Evolutionary conservation across 352 stramenopile species (phyloP).

Genomic region (Phytophthora podocarpi): DNA sequence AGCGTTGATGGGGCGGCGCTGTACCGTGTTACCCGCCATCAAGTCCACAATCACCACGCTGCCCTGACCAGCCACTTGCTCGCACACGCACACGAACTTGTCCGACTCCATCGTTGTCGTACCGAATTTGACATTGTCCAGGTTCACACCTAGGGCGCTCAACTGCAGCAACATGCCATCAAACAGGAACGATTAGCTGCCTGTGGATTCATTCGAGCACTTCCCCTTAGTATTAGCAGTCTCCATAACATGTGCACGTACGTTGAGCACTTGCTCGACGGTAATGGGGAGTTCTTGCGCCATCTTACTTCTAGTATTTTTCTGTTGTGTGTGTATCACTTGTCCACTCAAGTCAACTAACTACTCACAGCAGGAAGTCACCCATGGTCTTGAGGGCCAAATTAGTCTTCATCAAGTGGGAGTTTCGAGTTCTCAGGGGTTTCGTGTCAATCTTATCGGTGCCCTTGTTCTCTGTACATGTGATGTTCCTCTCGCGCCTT

Average conservation of each 20-base stretch:
- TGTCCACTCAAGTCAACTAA: too few relatives aligned
- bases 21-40: constrained; percentile 83
- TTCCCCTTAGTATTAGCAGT: constrained; percentile 20
- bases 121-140: constrained; percentile 93
- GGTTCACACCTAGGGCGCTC: constrained; percentile 86
- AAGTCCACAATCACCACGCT: constrained; percentile 95
- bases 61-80: constrained; percentile 87
- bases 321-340: too few relatives aligned
- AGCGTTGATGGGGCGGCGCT: constrained; percentile 96
- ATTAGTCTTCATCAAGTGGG: too few relatives aligned
- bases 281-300: constrained; percentile 90
- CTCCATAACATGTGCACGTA: constrained; percentile 51
- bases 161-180: constrained; percentile 54
- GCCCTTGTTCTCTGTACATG: too few relatives aligned
- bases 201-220: not conserved
- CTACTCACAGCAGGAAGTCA: too few relatives aligned
- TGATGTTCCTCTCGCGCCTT: too few relatives aligned
- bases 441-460: too few relatives aligned
- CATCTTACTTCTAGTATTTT: constrained; percentile 62
- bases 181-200: constrained; percentile 10
- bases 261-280: constrained; percentile 90
- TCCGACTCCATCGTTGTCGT: constrained; percentile 98
- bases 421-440: too few relatives aligned
- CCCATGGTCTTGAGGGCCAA: too few relatives aligned
- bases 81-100: constrained; percentile 95